These are phyloP conservation scores for Kregervanrija delftensis DNA, from an alignment of 805 yeast genomes.

Conservation along the genomic window DNA sequence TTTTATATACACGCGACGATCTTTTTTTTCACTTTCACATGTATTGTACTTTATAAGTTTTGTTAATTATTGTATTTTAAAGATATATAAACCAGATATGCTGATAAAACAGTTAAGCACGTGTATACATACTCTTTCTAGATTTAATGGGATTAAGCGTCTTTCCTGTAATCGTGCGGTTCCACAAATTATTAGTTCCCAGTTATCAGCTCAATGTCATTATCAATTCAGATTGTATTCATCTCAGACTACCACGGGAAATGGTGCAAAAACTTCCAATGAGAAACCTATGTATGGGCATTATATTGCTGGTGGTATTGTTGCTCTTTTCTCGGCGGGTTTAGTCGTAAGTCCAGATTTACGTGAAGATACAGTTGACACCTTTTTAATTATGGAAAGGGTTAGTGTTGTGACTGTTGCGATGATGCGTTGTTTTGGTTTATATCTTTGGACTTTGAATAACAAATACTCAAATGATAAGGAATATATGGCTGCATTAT, in stretches of 20 bases:
- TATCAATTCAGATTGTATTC: too few species aligned
- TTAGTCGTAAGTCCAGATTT: conserved; percentile 29
- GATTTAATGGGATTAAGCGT: too few species aligned
- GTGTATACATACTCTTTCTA: too few species aligned
- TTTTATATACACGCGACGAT: neutral
- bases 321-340: conserved; percentile 14
- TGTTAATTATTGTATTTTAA: too few species aligned
- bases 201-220: too few species aligned
- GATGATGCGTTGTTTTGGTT: conserved; percentile 61
- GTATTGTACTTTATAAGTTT: too few species aligned
- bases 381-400: conserved; percentile 36
- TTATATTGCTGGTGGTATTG: conserved; percentile 9
- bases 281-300: conserved; percentile 5
- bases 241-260: too few species aligned
- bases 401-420: conserved; percentile 62
- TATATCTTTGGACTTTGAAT: conserved; percentile 55
- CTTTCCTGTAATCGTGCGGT: too few species aligned
- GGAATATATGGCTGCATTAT: conserved; percentile 45
- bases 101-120: too few species aligned
- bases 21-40: too few species aligned
- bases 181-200: too few species aligned
- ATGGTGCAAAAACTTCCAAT: neutral
- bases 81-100: too few species aligned
- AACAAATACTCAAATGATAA: conserved; percentile 33
- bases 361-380: conserved; percentile 29